These are phyloP conservation scores for Penicillium frequentans DNA, from an alignment of 2,329 filamentous ascomycete species.

Conservation along the genomic window DNA sequence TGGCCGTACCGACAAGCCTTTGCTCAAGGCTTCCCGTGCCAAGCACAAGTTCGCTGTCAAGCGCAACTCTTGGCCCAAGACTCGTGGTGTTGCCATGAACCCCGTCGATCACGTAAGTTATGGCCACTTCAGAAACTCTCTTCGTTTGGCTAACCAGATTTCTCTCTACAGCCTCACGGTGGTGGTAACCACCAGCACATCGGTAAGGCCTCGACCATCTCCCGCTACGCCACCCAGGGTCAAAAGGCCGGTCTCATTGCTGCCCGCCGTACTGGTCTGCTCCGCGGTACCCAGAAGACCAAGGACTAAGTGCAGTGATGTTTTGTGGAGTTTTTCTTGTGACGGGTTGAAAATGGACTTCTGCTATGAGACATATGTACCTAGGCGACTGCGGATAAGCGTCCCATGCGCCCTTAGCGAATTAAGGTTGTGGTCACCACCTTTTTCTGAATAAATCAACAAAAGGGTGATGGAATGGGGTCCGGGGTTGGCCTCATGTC, in stretches of 20 bases:
- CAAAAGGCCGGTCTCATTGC: conserved; percentile 99
- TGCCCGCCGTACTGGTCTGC: conserved; percentile 98
- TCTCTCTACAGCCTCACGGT: conserved; percentile 68
- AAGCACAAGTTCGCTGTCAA: conserved; percentile 99
- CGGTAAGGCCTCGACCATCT: conserved; percentile 99
- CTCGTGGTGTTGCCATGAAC: conserved; percentile 99
- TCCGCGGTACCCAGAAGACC: conserved; percentile 99
- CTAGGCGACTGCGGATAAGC: conserved; percentile 41
- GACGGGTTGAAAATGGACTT: conserved; percentile 42
- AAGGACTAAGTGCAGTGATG: conserved; percentile 75
- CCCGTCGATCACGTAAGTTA: conserved; percentile 85
- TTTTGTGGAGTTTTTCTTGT: conserved; percentile 61
- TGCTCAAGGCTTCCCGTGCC: conserved; percentile 98
- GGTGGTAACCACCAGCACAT: conserved; percentile 99
- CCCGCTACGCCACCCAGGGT: conserved; percentile 93
- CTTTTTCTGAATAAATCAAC: conserved; percentile 31
- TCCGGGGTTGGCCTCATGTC: conserved; percentile 24
- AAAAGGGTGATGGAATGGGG: conserved; percentile 29
- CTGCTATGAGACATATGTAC: conserved; percentile 45
- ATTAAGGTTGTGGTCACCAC: conserved; percentile 43
- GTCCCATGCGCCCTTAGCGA: conserved; percentile 40
- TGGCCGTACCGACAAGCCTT: conserved; percentile 99
- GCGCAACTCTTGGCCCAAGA: conserved; percentile 99
- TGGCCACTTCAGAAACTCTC: neutral
- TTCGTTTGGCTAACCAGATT: conserved; percentile 16